Evolutionary conservation across 331 rosid genomes (phyloP), one percentile per base, ranked within the genome.

Genomic region (Telfairia occidentalis): DNA sequence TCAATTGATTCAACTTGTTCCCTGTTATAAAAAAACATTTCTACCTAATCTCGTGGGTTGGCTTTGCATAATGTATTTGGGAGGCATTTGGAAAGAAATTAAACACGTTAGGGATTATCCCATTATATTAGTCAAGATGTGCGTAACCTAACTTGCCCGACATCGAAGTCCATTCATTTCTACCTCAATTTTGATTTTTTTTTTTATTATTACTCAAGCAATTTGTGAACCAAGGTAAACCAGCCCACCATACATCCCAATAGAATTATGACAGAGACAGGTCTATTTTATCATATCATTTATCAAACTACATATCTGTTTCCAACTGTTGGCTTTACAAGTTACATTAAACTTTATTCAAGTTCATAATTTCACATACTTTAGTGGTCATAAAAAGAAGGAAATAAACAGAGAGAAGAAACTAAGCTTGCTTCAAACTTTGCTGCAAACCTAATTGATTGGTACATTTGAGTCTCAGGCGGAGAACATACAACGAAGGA

Each of bases 281-380:
- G 2, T 53, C 29, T 60, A 16, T 30, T 60, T 13, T 15, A 60
- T 60, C 67, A 16, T 15, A 60, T 60, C 67, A 16, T 60, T 30
- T 30, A 60, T 59, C 29, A 19, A 53, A 50, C 9, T 16, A 60
- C 26, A n/a, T 2, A n/a, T 38, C 67, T 12, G 42, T 57, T 3
- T 59, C 66, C 12, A n/a, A 38, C 35, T 11, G 53, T 9, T 2
- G 24, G 55, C 55, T 69, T 69, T 69, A 43, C 55, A 42, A 13
- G 21, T 69, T 12, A 67, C 74, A 67, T 67, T 42, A 2, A 67
- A 67, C 37, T 67, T 67, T 42, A 67, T 67, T 67, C 54, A 2
- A 67, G 5, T 23, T 7, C 50, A 67, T 21, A 23, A 67, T 21
- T 37, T 67, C 30, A 11, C 54, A 67, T 40, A 10, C 42, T 24